Percentiles rank a stretch among this genome's conserved stretches.
Evolutionary conservation across 2,329 filamentous ascomycete genomes (phyloP).

Genomic region (Aspergillus aculeatinus): DNA sequence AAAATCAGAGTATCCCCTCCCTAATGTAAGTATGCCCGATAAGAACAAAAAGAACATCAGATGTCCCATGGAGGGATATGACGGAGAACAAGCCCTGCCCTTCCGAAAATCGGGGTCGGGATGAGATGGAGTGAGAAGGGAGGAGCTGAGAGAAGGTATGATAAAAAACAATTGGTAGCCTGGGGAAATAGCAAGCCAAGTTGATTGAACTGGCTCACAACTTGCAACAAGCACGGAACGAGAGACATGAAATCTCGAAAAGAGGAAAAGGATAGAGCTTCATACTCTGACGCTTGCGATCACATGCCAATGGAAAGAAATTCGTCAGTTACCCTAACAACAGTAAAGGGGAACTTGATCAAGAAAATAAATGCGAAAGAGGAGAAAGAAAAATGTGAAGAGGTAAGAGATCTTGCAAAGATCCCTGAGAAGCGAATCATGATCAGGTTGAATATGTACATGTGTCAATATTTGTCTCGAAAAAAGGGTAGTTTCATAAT

Average conservation of each 20-base stretch:
- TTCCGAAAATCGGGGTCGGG: not conserved
- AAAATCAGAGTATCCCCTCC: not conserved
- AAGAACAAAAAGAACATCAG: constrained; percentile 10
- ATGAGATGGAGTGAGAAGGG: constrained; percentile 10
- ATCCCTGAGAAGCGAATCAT: constrained; percentile 23
- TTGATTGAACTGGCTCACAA: constrained; percentile 26
- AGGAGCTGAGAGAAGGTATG: constrained; percentile 15
- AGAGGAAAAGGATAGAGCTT: constrained; percentile 30
- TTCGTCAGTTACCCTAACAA: constrained; percentile 33
- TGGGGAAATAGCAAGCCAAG: constrained; percentile 25
- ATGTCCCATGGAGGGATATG: constrained; percentile 14
- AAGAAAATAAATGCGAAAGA: constrained; percentile 13
- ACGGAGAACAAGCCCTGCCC: not conserved
- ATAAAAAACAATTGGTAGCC: constrained; percentile 17
- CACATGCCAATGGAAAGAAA: constrained; percentile 34
- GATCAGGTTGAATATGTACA: constrained; percentile 19
- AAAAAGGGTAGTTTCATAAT: constrained; percentile 22
- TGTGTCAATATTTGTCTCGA: constrained; percentile 13
- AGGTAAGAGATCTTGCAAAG: constrained; percentile 19
- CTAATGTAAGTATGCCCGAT: constrained; percentile 7
- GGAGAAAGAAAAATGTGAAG: constrained; percentile 6
- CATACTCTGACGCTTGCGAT: constrained; percentile 32
- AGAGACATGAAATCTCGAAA: constrained; percentile 24
- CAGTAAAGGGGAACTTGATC: constrained; percentile 19
- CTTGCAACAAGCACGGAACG: constrained; percentile 33